Conservation (phyloP, 2,329 filamentous ascomycete species). For the Chrysoporthe cubensis region DNA sequence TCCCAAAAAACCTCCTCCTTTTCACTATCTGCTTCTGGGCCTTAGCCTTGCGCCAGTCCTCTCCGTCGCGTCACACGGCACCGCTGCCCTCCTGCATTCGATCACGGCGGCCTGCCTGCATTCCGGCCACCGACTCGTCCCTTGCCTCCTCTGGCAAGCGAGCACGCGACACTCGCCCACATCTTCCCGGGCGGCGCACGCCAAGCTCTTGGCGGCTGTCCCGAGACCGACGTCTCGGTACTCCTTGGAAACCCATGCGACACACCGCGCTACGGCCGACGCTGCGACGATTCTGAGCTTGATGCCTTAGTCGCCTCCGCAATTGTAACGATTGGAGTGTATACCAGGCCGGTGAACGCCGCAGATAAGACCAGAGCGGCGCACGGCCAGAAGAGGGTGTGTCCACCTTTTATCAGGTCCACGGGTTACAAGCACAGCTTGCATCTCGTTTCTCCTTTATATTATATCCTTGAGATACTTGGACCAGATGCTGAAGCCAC, state of each 20-base stretch:
- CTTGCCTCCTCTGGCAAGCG: neutral
- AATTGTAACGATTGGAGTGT: neutral
- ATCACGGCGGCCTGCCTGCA: neutral
- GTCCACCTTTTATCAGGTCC: conserved; percentile 17
- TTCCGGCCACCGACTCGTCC: neutral
- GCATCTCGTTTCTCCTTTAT: conserved; percentile 2
- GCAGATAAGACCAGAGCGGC: conserved; percentile 3
- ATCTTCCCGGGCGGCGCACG: neutral
- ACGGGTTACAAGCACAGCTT: conserved; percentile 7
- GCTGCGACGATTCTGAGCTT: neutral
- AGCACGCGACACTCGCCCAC: conserved; percentile 1
- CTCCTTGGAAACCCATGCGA: neutral
- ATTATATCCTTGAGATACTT: neutral
- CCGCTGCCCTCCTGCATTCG: neutral
- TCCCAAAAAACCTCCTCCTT: conserved; percentile 1
- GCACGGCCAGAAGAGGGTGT: conserved; percentile 19
- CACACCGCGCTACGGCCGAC: neutral
- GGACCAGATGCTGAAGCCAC: conserved; percentile 16
- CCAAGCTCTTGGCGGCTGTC: conserved; percentile 10
- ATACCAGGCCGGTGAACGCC: neutral
- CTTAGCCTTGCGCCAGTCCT: neutral
- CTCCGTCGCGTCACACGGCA: neutral
- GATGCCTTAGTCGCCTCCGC: neutral
- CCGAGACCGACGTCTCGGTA: conserved; percentile 4
- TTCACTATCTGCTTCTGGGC: neutral